Evolutionary conservation across 2,329 filamentous ascomycete genomes (phyloP).

Genomic region (Aureobasidium vineae): DNA sequence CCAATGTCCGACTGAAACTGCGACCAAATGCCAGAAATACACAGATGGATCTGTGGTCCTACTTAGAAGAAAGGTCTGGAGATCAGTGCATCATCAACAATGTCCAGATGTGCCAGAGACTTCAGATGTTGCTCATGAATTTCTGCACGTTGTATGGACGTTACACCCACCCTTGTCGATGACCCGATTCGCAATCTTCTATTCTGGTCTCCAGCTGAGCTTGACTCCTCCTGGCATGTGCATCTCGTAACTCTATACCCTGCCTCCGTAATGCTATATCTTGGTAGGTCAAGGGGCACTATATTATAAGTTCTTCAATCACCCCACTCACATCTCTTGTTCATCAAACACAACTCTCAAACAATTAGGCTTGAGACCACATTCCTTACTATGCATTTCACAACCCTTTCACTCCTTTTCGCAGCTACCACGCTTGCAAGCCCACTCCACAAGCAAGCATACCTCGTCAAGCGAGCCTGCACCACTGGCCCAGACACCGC

Average conservation of each 20-base stretch:
- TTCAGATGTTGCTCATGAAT: not conserved
- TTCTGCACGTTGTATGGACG: not conserved
- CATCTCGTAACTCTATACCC: not conserved
- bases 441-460: not conserved
- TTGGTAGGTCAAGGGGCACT: not conserved
- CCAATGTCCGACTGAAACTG: not conserved
- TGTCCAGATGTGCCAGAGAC: not conserved
- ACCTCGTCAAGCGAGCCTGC: not conserved
- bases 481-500: conserved; percentile 28
- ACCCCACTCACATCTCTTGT: not conserved
- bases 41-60: not conserved
- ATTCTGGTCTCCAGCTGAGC: not conserved
- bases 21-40: not conserved
- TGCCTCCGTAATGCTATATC: not conserved
- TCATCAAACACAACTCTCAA: not conserved
- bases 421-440: not conserved
- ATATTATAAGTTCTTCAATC: not conserved
- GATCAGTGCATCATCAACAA: not conserved
- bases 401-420: conserved; percentile 2
- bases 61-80: not conserved
- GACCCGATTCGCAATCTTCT: not conserved
- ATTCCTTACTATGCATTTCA: not conserved
- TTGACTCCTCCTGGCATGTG: not conserved
- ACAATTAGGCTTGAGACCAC: not conserved
- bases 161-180: not conserved